Percentiles rank a stretch among this genome's conserved stretches.
These are phyloP conservation scores for Plasmopara muralis DNA, from an alignment of 352 stramenopile genomes.

Conservation along the genomic window DNA sequence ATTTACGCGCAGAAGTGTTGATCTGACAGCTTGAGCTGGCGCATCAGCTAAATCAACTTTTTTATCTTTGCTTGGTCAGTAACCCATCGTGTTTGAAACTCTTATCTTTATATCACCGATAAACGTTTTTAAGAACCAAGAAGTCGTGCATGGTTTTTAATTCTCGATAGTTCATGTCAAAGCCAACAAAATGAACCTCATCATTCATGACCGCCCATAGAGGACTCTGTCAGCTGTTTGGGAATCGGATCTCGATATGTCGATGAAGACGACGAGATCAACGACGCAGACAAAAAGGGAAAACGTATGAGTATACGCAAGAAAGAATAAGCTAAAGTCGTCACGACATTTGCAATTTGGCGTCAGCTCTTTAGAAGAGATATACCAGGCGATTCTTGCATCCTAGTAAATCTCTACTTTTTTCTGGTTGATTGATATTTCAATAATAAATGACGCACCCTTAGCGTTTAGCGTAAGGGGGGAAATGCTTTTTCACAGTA, in stretches of 20 bases:
- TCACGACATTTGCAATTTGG: constrained; percentile 14
- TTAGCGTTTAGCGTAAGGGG: constrained; percentile 1
- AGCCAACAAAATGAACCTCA: no score
- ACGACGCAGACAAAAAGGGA: constrained; percentile 10
- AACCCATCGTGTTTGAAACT: no score
- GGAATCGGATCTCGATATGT: constrained; percentile 8
- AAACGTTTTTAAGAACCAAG: no score
- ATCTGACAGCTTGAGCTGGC: constrained; percentile 1
- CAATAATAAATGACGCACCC: constrained; percentile 1
- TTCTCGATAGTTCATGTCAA: no score
- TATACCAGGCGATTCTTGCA: background rate
- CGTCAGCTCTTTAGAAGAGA: constrained; percentile 3
- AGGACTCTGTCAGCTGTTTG: constrained; percentile 1
- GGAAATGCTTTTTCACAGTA: constrained; percentile 7
- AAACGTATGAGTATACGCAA: constrained; percentile 7
- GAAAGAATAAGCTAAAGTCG: constrained; percentile 9
- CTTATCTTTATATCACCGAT: no score
- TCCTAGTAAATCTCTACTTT: constrained; percentile 8
- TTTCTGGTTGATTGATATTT: constrained; percentile 12
- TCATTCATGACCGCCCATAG: constrained; percentile 1
- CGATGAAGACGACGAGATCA: constrained; percentile 4
- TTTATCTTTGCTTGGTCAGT: background rate
- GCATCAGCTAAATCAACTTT: constrained; percentile 5
- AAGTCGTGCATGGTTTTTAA: no score
- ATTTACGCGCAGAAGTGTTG: background rate